phyloP scores from a whole-genome alignment of 2,329 filamentous ascomycete genomes.

The Leptographium procerum region DNA sequence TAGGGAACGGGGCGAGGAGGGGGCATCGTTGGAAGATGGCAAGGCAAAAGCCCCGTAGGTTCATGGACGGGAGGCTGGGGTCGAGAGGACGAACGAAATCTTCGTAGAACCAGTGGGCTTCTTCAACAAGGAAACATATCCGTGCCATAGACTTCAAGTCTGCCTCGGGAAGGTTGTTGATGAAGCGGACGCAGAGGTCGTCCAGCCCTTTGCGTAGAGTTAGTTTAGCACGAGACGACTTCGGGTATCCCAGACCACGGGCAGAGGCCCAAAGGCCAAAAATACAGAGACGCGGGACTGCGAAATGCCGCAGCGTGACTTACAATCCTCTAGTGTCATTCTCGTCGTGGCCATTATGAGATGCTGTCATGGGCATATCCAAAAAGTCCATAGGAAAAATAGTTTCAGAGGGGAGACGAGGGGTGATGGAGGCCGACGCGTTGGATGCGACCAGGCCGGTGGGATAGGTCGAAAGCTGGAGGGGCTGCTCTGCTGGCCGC shows the following conservation, averaged over 20 bases:
- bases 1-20: conserved; percentile 68
- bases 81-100: conserved; percentile 93
- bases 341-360: conserved; percentile 62
- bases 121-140: conserved; percentile 97
- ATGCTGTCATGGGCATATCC: conserved; percentile 51
- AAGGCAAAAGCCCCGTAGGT: conserved; percentile 73
- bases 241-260: neutral
- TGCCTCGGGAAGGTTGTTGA: conserved; percentile 88
- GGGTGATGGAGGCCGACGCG: neutral
- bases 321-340: conserved; percentile 87
- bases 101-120: conserved; percentile 99
- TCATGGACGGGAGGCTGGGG: conserved; percentile 72
- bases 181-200: conserved; percentile 95
- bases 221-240: neutral
- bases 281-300: neutral
- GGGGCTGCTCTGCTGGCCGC: neutral
- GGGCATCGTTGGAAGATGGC: conserved; percentile 92
- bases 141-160: conserved; percentile 83
- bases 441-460: neutral
- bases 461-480: neutral
- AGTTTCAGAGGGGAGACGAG: neutral
- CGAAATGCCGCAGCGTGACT: conserved; percentile 17
- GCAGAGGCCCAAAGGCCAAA: neutral
- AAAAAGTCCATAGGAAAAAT: conserved; percentile 6
- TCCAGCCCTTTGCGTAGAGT: conserved; percentile 59